Conservation (phyloP, 139 green algal genomes). For the Chlamydomonas sp. region DNA sequence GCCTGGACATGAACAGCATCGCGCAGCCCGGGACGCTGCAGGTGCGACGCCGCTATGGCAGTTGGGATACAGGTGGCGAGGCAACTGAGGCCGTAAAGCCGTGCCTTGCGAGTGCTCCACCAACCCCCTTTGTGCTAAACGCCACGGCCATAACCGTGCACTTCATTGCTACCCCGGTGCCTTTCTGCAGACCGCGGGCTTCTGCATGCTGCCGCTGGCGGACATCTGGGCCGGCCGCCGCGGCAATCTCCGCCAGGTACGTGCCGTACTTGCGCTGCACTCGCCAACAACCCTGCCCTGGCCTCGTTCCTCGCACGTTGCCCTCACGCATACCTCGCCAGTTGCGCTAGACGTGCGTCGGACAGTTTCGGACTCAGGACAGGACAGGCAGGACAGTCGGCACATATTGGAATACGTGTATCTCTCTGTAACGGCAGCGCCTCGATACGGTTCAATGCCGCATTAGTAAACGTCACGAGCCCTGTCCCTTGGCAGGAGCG, state of each 20-base stretch:
- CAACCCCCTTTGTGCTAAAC: background rate
- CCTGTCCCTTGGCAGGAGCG: background rate
- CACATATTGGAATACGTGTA: background rate
- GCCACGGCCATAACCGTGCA: background rate
- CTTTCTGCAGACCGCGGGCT: background rate
- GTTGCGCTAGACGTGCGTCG: too few species aligned
- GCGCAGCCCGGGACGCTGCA: constrained; percentile 21
- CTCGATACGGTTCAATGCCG: background rate
- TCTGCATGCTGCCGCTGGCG: constrained; percentile 13
- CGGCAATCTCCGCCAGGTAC: constrained; percentile 25
- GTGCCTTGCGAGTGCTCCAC: background rate
- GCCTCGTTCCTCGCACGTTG: too few species aligned
- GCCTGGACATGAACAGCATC: constrained; percentile 10
- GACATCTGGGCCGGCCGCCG: constrained; percentile 25
- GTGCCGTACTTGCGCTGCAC: background rate
- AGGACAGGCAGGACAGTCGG: background rate
- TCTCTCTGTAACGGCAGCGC: background rate
- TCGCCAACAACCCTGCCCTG: background rate
- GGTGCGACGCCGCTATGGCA: background rate
- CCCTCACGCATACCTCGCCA: too few species aligned
- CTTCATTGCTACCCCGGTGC: background rate
- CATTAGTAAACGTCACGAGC: background rate
- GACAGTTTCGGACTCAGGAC: background rate
- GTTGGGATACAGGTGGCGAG: background rate
- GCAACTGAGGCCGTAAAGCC: background rate